Percentiles rank a stretch among this genome's conserved stretches.
Evolutionary conservation across 2,329 filamentous ascomycete species (phyloP).

Genomic region (Fonsecaea monophora): DNA sequence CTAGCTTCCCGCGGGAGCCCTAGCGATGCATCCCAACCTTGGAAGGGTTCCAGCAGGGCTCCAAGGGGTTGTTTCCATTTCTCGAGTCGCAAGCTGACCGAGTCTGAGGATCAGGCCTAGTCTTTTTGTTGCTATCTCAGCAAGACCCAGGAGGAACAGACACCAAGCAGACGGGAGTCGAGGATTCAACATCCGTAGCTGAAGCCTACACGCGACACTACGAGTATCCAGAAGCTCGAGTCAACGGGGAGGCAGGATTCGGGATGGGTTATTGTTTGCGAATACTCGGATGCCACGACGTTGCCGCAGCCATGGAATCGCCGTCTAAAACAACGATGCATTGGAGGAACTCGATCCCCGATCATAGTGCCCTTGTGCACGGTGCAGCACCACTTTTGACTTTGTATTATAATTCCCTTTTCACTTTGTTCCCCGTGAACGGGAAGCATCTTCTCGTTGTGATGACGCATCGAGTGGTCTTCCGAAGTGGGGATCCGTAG

Average conservation of each 20-base stretch:
- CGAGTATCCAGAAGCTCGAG: slow-evolving; percentile 9
- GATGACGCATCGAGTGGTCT: neutral
- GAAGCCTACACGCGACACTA: slow-evolving; percentile 13
- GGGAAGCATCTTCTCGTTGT: neutral
- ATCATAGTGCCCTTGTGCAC: slow-evolving; percentile 3
- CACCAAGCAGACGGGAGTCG: slow-evolving; percentile 10
- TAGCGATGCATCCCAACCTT: slow-evolving; percentile 11
- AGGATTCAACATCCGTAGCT: slow-evolving; percentile 17
- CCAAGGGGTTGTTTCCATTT: slow-evolving; percentile 15
- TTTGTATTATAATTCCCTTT: neutral
- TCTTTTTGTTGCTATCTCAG: slow-evolving; percentile 1
- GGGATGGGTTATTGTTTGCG: slow-evolving; percentile 16
- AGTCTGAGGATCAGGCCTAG: slow-evolving; percentile 12
- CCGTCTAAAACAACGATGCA: slow-evolving; percentile 14
- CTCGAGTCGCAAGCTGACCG: slow-evolving; percentile 20
- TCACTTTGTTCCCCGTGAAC: neutral
- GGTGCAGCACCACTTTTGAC: neutral
- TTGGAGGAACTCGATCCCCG: neutral
- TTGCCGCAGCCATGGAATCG: slow-evolving; percentile 9
- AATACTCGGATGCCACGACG: neutral
- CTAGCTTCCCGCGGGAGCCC: slow-evolving; percentile 12
- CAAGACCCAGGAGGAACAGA: neutral
- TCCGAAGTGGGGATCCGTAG: slow-evolving; percentile 8
- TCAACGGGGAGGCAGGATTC: slow-evolving; percentile 17
- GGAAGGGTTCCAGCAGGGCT: neutral